Percentiles rank a stretch among this genome's conserved stretches.
phyloP scores from a whole-genome alignment of 768 basidiomycete genomes.

The Mycena sanguinolenta region DNA sequence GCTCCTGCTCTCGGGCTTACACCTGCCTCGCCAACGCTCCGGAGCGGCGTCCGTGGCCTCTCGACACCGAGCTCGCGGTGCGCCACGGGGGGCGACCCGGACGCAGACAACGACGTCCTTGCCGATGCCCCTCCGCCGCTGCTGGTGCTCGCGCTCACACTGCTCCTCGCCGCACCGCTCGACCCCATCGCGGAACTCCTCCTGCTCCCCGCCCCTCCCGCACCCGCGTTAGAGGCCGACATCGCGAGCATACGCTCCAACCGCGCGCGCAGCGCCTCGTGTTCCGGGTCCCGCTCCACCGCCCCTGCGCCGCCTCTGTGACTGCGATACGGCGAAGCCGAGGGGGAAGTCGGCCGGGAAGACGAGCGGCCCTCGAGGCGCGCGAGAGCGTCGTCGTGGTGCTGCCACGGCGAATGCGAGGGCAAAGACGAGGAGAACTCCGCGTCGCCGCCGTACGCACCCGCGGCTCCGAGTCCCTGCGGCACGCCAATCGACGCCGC shows the following conservation, averaged over 20 bases:
- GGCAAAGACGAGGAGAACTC: too few species aligned
- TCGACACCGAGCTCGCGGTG: too few species aligned
- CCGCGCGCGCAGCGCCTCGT: conserved; percentile 65
- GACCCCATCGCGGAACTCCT: not conserved
- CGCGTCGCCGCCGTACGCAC: conserved; percentile 31
- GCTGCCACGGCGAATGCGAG: too few species aligned
- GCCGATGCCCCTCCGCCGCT: not conserved
- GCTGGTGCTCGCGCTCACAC: too few species aligned
- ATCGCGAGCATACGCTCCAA: conserved; percentile 65
- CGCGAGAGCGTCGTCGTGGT: conserved; percentile 19
- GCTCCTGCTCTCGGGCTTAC: too few species aligned
- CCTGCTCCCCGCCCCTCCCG: not conserved
- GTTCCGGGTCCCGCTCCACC: conserved; percentile 58
- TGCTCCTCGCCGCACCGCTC: not conserved
- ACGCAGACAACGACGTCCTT: not conserved
- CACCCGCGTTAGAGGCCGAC: conserved; percentile 33
- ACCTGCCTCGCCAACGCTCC: too few species aligned
- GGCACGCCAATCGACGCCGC: too few species aligned
- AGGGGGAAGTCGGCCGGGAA: conserved; percentile 21
- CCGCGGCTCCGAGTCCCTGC: too few species aligned
- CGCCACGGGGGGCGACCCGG: too few species aligned
- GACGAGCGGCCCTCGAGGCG: conserved; percentile 23
- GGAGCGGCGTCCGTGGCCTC: not conserved
- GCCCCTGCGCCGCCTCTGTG: too few species aligned
- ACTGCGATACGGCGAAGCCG: too few species aligned